phyloP scores from a whole-genome alignment of 352 stramenopile genomes.

The Thraustochytrium sp. region DNA sequence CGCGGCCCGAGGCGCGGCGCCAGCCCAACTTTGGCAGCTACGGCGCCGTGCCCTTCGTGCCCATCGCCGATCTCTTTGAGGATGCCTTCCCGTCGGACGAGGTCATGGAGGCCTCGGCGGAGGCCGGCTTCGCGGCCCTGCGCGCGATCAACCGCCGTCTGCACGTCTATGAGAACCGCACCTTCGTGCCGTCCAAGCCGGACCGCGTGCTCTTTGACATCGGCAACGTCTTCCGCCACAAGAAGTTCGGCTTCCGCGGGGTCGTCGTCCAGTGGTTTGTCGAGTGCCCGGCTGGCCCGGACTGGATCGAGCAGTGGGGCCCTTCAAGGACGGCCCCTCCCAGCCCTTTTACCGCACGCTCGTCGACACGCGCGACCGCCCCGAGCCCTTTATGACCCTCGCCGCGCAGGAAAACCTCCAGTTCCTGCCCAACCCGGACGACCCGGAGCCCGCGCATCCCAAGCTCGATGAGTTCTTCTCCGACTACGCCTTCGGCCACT shows the following conservation, averaged over 20 bases:
- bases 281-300: background rate
- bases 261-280: conserved; percentile 15
- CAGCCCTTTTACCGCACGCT: conserved; percentile 21
- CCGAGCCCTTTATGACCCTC: conserved; percentile 2
- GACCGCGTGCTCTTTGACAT: background rate
- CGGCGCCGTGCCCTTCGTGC: background rate
- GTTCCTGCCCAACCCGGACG: background rate
- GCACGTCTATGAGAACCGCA: background rate
- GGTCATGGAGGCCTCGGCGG: background rate
- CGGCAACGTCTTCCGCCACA: conserved; percentile 5
- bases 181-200: background rate
- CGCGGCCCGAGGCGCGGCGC: background rate
- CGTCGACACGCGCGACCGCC: background rate
- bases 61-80: background rate
- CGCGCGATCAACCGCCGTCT: background rate
- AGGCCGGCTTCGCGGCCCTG: background rate
- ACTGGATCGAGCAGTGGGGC: conserved; percentile 24
- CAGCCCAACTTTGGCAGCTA: background rate
- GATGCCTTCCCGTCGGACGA: background rate
- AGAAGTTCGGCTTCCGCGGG: conserved; percentile 1
- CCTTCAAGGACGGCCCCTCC: background rate
- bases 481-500: conserved; percentile 14
- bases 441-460: background rate
- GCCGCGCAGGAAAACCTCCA: conserved; percentile 6
- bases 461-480: background rate